Conservation (phyloP, 2,329 filamentous ascomycete genomes). For the Parastagonospora avenae region DNA sequence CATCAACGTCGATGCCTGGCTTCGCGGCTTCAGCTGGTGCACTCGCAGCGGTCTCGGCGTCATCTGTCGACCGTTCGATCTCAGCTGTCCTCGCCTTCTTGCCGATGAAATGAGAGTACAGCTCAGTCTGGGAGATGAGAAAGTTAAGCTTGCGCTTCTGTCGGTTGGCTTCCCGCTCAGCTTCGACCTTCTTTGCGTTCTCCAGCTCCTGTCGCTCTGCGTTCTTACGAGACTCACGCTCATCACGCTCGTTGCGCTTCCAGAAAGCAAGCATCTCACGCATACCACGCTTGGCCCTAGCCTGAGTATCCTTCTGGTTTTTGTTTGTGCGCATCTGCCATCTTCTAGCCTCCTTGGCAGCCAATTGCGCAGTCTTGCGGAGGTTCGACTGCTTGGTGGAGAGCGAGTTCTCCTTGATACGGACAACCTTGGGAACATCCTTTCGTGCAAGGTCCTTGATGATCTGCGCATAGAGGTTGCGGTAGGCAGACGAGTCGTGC, state of each 20-base stretch:
- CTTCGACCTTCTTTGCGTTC: conserved; percentile 94
- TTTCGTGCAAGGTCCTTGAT: conserved; percentile 94
- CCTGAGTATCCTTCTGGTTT: conserved; percentile 96
- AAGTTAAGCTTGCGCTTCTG: conserved; percentile 99
- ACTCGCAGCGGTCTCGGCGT: conserved; percentile 58
- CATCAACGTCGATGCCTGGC: conserved; percentile 55
- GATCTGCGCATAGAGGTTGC: conserved; percentile 96
- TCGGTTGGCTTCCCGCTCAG: conserved; percentile 93
- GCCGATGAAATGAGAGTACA: conserved; percentile 99
- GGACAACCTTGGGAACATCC: conserved; percentile 89
- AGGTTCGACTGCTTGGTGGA: conserved; percentile 91
- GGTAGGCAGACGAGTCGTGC: conserved; percentile 90
- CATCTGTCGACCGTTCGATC: conserved; percentile 87
- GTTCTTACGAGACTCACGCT: conserved; percentile 89
- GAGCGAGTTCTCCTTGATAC: conserved; percentile 84
- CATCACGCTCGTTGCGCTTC: conserved; percentile 98
- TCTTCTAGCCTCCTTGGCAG: conserved; percentile 93
- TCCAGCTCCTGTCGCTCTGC: conserved; percentile 96
- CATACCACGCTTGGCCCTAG: conserved; percentile 96
- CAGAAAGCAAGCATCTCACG: conserved; percentile 99
- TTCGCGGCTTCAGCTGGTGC: conserved; percentile 48
- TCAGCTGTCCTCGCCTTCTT: conserved; percentile 99
- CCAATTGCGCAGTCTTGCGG: conserved; percentile 95
- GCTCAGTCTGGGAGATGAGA: conserved; percentile 96
- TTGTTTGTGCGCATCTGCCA: conserved; percentile 99